These are phyloP conservation scores for Cyclostephanos tholiformis DNA, from an alignment of 108 stramenopile species.

Conservation along the genomic window DNA sequence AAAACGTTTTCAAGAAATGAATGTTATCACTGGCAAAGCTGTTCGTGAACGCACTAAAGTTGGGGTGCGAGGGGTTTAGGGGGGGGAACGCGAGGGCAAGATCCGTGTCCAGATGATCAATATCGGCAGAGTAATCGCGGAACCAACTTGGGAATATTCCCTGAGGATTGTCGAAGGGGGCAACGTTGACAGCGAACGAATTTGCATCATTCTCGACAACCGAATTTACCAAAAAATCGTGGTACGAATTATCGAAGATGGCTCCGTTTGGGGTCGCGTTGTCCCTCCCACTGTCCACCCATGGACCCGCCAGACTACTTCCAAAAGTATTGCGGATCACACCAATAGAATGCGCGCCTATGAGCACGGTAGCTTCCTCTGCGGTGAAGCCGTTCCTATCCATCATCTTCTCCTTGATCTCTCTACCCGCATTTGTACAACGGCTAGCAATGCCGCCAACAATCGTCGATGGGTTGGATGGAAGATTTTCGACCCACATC, in stretches of 20 bases:
- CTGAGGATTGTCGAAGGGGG: not conserved
- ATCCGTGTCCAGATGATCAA: slow-evolving; percentile 22
- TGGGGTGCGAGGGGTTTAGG: slow-evolving; percentile 6
- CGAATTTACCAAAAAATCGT: slow-evolving; percentile 3
- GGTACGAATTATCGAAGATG: slow-evolving; percentile 11
- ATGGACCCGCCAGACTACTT: not conserved
- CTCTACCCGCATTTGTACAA: slow-evolving; percentile 1
- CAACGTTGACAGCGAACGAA: slow-evolving; percentile 3
- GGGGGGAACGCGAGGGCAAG: slow-evolving; percentile 17
- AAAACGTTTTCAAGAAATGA: slow-evolving; percentile 12
- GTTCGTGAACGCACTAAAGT: slow-evolving; percentile 5
- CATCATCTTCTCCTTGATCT: slow-evolving; percentile 13
- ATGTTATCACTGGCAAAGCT: slow-evolving; percentile 2
- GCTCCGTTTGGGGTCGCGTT: slow-evolving; percentile 13
- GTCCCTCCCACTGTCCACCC: slow-evolving; percentile 14
- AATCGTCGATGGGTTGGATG: not conserved
- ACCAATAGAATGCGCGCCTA: slow-evolving; percentile 27
- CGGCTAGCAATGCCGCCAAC: slow-evolving; percentile 4
- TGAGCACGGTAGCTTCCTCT: slow-evolving; percentile 22
- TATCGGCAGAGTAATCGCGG: not conserved
- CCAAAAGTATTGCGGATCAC: slow-evolving; percentile 21
- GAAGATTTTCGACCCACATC: slow-evolving; percentile 12
- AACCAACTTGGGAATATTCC: slow-evolving; percentile 21
- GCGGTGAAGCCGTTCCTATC: slow-evolving; percentile 13
- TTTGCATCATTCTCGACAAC: not conserved